These are phyloP conservation scores for Aegilops sharonensis DNA, from an alignment of 176 grass and related monocot species.

Conservation along the genomic window DNA sequence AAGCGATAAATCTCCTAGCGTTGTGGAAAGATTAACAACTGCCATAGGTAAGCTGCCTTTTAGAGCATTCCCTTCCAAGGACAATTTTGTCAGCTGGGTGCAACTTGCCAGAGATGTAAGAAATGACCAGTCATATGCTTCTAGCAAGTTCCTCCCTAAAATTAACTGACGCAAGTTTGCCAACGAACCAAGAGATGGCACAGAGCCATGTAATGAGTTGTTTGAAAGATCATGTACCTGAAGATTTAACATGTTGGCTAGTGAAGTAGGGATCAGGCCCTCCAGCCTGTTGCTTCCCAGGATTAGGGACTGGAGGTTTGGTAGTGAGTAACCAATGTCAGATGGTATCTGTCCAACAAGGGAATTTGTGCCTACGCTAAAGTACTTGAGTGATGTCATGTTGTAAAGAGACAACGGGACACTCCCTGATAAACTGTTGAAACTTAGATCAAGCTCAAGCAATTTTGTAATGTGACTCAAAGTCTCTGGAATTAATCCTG, in stretches of 20 bases:
- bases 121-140: conserved; percentile 24
- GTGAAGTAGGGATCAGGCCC: background rate
- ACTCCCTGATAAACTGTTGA: conserved; percentile 17
- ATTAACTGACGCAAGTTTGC: background rate
- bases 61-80: conserved; percentile 15
- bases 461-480: background rate
- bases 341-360: conserved; percentile 24
- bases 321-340: conserved; percentile 3
- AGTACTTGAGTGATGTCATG: background rate
- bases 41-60: conserved; percentile 18
- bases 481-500: conserved; percentile 18
- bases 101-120: conserved; percentile 11
- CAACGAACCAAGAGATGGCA: conserved; percentile 6
- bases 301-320: background rate
- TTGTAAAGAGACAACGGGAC: conserved; percentile 1
- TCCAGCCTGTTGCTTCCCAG: conserved; percentile 17
- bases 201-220: conserved; percentile 4
- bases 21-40: conserved; percentile 31
- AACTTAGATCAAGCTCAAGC: conserved; percentile 6
- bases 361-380: conserved; percentile 3
- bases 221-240: conserved; percentile 14
- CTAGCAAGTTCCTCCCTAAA: conserved; percentile 8
- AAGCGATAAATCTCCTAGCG: conserved; percentile 11
- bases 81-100: background rate
- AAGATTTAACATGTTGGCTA: conserved; percentile 14